phyloP scores from a whole-genome alignment of 257 asterid species.

The Capsicum rhomboideum region DNA sequence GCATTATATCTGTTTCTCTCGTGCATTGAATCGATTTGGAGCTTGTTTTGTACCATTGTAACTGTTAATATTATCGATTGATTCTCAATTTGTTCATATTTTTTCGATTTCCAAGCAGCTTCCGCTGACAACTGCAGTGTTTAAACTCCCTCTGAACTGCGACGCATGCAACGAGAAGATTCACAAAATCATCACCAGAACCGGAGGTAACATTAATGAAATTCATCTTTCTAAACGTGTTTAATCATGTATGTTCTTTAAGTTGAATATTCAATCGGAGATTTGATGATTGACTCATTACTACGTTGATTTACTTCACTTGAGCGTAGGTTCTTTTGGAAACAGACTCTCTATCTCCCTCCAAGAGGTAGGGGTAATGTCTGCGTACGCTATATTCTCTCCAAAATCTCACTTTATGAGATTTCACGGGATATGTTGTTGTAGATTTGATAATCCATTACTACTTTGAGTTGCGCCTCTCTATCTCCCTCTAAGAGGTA shows the following conservation, averaged over 20 bases:
- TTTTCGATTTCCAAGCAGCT: conserved; percentile 16
- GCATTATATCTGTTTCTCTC: neutral
- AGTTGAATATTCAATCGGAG: neutral
- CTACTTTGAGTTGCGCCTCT: too few relatives aligned
- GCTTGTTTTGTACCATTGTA: neutral
- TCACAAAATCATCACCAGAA: conserved; percentile 31
- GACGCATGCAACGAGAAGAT: conserved; percentile 73
- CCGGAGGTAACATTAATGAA: conserved; percentile 32
- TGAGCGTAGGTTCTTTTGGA: too few relatives aligned
- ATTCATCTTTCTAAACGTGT: neutral
- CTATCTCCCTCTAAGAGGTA: too few relatives aligned
- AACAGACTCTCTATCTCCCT: too few relatives aligned
- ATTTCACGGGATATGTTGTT: too few relatives aligned
- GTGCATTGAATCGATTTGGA: neutral
- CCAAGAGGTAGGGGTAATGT: too few relatives aligned
- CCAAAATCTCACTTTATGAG: too few relatives aligned
- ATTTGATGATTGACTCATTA: neutral
- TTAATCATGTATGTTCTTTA: neutral
- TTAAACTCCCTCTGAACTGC: conserved; percentile 59
- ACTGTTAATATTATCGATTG: neutral
- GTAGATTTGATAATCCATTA: too few relatives aligned
- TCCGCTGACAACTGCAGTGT: conserved; percentile 46
- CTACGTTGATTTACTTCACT: too few relatives aligned
- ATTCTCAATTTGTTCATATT: neutral
- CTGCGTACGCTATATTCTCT: too few relatives aligned